These are phyloP conservation scores for Pulicaria dysenterica DNA, from an alignment of 129 eudicot species.

Conservation along the genomic window DNA sequence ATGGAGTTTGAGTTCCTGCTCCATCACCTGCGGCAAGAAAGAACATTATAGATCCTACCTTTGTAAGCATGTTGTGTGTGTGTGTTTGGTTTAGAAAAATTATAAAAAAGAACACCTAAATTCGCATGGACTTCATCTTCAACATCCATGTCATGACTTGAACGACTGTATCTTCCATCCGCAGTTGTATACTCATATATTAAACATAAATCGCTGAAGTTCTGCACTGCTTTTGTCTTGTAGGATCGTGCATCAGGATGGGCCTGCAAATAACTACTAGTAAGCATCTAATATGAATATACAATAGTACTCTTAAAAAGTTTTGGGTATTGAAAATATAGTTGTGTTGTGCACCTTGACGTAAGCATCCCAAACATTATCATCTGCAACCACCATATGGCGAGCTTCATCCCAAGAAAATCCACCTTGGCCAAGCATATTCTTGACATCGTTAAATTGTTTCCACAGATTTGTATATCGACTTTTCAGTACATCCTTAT, in stretches of 20 bases:
- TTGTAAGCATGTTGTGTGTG: too few relatives aligned
- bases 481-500: conserved; percentile 61
- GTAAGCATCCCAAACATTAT: conserved; percentile 55
- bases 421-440: conserved; percentile 49
- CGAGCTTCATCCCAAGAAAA: conserved; percentile 61
- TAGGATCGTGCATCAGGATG: conserved; percentile 58
- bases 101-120: conserved; percentile 41
- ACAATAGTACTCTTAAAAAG: not conserved
- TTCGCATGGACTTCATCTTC: conserved; percentile 50
- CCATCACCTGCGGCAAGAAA: conserved; percentile 41
- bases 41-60: too few relatives aligned
- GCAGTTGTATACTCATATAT: conserved; percentile 60
- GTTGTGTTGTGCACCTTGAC: conserved; percentile 44
- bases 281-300: not conserved
- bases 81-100: not conserved
- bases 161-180: conserved; percentile 67
- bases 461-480: conserved; percentile 67
- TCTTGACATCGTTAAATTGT: conserved; percentile 52
- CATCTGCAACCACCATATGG: conserved; percentile 60
- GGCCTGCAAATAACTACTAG: conserved; percentile 33
- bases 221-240: conserved; percentile 49
- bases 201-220: conserved; percentile 57
- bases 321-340: not conserved
- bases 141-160: conserved; percentile 60
- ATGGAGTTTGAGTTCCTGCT: conserved; percentile 31